phyloP scores from a whole-genome alignment of 371 early-diverging fungal species.

The Encephalitozoon cuniculi region DNA sequence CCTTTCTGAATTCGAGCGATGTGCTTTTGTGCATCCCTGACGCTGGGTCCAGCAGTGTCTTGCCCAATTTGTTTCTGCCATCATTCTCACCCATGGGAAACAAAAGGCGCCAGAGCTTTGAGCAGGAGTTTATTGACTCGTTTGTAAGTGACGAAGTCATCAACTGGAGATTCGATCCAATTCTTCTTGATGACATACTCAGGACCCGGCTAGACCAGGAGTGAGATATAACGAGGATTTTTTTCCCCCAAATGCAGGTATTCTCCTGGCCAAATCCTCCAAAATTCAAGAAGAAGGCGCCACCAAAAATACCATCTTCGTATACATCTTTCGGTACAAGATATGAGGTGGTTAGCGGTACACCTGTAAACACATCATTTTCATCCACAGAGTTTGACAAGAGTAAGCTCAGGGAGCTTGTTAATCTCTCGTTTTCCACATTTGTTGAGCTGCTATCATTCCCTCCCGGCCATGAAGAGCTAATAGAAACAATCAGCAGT shows the following conservation, averaged over 20 bases:
- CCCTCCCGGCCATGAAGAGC: not conserved
- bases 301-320: not conserved
- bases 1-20: too few relatives aligned
- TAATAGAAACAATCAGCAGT: not conserved
- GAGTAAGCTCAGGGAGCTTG: not conserved
- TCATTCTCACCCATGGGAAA: not conserved
- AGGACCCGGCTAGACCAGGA: not conserved
- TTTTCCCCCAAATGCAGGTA: not conserved
- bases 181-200: not conserved
- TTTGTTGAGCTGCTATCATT: not conserved
- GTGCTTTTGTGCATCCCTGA: not conserved
- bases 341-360: not conserved
- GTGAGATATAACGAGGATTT: not conserved
- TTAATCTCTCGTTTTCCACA: not conserved
- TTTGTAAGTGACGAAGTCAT: slow-evolving; percentile 9
- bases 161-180: not conserved
- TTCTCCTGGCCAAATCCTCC: not conserved
- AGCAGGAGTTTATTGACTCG: slow-evolving; percentile 6
- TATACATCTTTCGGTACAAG: not conserved
- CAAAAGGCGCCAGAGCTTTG: not conserved
- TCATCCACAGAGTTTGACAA: not conserved
- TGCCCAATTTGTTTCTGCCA: not conserved
- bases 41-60: not conserved
- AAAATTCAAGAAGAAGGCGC: not conserved
- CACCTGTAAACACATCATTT: not conserved